Conservation (phyloP, 176 grass and related monocot species). For the Musa troglodytarum region DNA sequence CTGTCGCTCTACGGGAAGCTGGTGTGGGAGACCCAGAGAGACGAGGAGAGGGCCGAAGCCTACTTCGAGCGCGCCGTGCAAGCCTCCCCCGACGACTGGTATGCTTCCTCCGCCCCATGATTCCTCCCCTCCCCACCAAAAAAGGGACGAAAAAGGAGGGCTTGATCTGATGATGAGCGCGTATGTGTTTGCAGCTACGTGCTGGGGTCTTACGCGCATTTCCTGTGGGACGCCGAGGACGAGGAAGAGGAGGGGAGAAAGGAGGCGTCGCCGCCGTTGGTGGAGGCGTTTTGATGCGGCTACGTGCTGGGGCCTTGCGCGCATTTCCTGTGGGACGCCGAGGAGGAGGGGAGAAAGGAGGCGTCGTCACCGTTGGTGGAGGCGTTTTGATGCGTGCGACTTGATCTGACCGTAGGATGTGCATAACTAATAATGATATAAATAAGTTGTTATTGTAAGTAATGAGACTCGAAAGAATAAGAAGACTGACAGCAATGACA, state of each 20-base stretch:
- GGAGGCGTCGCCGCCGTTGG: slow-evolving; percentile 19
- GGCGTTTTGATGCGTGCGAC: slow-evolving; percentile 35
- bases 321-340: slow-evolving; percentile 71
- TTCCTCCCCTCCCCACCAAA: neutral
- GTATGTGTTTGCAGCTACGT: slow-evolving; percentile 47
- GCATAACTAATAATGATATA: no score
- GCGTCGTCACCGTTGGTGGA: slow-evolving; percentile 27
- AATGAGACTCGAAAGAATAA: no score
- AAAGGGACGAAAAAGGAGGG: no score
- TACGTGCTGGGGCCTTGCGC: slow-evolving; percentile 63
- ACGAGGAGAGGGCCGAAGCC: slow-evolving; percentile 43
- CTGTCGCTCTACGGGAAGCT: slow-evolving; percentile 69
- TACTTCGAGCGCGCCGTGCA: slow-evolving; percentile 70
- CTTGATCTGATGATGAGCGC: no score
- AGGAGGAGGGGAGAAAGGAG: slow-evolving; percentile 18
- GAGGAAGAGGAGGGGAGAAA: slow-evolving; percentile 25
- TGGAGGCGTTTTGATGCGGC: slow-evolving; percentile 46
- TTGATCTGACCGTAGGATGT: no score
- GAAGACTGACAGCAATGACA: no score
- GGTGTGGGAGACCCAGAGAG: slow-evolving; percentile 54
- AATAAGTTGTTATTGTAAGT: no score
- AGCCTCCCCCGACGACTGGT: slow-evolving; percentile 80
- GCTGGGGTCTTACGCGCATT: slow-evolving; percentile 58
- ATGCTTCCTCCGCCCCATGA: neutral
- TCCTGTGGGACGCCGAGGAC: slow-evolving; percentile 67